Evolutionary conservation across 2,329 filamentous ascomycete species (phyloP).

Genomic region (Fusarium sulawesiense): DNA sequence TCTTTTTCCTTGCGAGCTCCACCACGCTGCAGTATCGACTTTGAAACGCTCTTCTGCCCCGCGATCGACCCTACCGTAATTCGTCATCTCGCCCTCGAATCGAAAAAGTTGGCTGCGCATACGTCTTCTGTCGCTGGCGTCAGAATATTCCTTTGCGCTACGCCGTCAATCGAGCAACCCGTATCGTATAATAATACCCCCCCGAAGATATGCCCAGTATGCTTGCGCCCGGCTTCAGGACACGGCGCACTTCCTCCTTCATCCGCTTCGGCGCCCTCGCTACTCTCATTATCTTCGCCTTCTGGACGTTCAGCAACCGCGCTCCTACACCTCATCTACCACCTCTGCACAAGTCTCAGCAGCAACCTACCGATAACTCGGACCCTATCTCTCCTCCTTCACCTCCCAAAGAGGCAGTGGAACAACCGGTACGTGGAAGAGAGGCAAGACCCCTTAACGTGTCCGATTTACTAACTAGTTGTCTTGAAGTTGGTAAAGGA

Average conservation of each 20-base stretch:
- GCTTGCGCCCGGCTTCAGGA: constrained; percentile 56
- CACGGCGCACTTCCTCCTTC: constrained; percentile 57
- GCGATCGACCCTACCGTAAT: constrained; percentile 28
- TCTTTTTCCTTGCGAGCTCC: constrained; percentile 5
- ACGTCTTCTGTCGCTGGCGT: constrained; percentile 40
- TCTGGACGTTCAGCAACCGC: constrained; percentile 46
- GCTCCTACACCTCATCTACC: constrained; percentile 20
- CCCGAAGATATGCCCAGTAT: constrained; percentile 46
- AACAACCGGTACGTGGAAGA: constrained; percentile 12
- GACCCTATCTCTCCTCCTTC: not conserved
- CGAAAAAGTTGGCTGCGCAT: constrained; percentile 25
- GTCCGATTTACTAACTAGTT: constrained; percentile 10
- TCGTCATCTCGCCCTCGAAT: constrained; percentile 28
- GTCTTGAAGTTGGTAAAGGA: constrained; percentile 1
- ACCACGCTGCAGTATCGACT: not conserved
- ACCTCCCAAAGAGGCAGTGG: not conserved
- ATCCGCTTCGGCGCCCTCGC: constrained; percentile 56
- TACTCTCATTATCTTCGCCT: constrained; percentile 50
- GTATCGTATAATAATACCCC: constrained; percentile 4
- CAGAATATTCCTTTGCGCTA: constrained; percentile 27
- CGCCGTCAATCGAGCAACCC: constrained; percentile 13
- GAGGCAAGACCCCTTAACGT: not conserved
- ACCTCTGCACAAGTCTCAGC: constrained; percentile 20
- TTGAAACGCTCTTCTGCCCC: constrained; percentile 14
- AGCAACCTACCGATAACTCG: not conserved